phyloP scores from a whole-genome alignment of 2,329 filamentous ascomycete genomes.

The Penicillium frequentans region DNA sequence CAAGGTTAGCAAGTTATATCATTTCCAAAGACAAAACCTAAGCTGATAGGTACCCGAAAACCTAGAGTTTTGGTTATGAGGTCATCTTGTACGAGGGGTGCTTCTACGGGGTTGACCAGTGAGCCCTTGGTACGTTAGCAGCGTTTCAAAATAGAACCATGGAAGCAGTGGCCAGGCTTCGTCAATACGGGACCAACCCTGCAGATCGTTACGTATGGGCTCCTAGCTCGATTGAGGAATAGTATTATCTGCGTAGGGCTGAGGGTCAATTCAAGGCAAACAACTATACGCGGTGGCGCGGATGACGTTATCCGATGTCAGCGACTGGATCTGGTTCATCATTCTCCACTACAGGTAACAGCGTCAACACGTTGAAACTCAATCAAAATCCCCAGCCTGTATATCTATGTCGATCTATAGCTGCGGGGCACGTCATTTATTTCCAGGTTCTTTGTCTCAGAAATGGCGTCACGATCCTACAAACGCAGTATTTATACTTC shows the following conservation, averaged over 20 bases:
- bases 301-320: constrained; percentile 3
- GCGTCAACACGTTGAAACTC: neutral
- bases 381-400: neutral
- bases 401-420: neutral
- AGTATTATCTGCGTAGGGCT: neutral
- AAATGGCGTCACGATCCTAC: neutral
- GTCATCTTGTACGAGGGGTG: neutral
- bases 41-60: neutral
- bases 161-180: neutral
- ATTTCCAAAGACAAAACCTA: neutral
- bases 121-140: neutral
- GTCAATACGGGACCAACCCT: neutral
- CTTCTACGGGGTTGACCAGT: neutral
- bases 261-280: neutral
- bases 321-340: neutral
- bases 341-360: neutral
- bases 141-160: neutral
- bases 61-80: neutral
- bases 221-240: neutral
- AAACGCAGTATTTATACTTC: neutral
- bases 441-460: neutral
- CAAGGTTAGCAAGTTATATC: neutral
- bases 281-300: neutral
- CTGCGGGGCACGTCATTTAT: constrained; percentile 1
- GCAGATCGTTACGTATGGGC: neutral